A percentile compares a stretch with the other conserved stretches of the same genome.
phyloP scores from a whole-genome alignment of 129 eudicot genomes.

The Flaveria trinervia region DNA sequence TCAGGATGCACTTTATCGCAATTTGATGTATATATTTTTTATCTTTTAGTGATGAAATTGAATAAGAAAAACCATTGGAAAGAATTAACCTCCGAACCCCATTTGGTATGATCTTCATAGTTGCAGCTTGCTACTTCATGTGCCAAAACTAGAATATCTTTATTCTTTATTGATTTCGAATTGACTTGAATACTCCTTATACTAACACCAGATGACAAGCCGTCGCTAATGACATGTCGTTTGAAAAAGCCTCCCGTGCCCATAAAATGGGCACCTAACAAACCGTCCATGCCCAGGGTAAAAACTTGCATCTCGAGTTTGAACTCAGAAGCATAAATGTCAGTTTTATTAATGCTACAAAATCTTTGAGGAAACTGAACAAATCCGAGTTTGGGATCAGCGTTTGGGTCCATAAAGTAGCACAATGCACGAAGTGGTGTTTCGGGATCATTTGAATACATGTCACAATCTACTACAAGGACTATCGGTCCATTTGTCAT shows the following conservation, averaged over 20 bases:
- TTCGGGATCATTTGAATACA: slow-evolving; percentile 76
- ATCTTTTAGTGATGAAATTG: not conserved
- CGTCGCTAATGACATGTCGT: slow-evolving; percentile 44
- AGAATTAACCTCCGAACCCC: slow-evolving; percentile 51
- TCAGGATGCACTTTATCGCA: not conserved
- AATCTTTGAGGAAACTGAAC: slow-evolving; percentile 79
- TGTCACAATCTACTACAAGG: slow-evolving; percentile 65
- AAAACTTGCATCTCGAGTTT: slow-evolving; percentile 36
- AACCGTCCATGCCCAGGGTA: slow-evolving; percentile 64
- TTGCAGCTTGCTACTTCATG: slow-evolving; percentile 45
- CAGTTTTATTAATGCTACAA: slow-evolving; percentile 48
- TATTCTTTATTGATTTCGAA: slow-evolving; percentile 19
- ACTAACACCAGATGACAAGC: slow-evolving; percentile 24
- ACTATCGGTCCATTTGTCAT: slow-evolving; percentile 68
- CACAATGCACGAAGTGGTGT: slow-evolving; percentile 60
- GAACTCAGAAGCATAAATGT: slow-evolving; percentile 54
- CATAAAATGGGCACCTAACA: slow-evolving; percentile 48
- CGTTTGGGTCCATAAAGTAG: slow-evolving; percentile 42
- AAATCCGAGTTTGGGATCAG: slow-evolving; percentile 44
- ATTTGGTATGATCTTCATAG: slow-evolving; percentile 48
- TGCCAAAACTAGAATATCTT: slow-evolving; percentile 39
- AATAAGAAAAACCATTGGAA: not conserved
- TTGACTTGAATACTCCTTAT: not conserved
- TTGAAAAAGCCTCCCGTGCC: slow-evolving; percentile 67
- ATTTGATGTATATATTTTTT: too few species aligned